These are phyloP conservation scores for Meredithiella fracta DNA, from an alignment of 2,329 filamentous ascomycete genomes.

Conservation along the genomic window DNA sequence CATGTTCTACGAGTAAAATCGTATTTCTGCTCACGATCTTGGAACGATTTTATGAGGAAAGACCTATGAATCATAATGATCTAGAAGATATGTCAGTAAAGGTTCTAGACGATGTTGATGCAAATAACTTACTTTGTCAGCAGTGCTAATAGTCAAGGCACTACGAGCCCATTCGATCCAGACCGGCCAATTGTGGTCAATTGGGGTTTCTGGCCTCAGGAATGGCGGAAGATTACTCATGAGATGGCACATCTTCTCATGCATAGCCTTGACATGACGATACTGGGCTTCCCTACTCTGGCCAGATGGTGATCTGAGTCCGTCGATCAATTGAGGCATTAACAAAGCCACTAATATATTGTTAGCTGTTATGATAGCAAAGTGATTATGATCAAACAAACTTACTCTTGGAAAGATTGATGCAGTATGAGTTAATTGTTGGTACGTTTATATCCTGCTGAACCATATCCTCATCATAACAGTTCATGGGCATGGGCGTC, in stretches of 20 bases:
- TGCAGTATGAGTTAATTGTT: constrained; percentile 13
- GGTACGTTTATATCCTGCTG: constrained; percentile 8
- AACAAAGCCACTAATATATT: constrained; percentile 10
- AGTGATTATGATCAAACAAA: background rate
- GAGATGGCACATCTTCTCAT: constrained; percentile 6
- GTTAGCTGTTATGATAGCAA: background rate
- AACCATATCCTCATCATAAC: constrained; percentile 12
- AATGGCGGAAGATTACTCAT: constrained; percentile 8
- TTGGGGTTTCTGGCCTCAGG: constrained; percentile 1
- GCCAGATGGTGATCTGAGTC: constrained; percentile 6
- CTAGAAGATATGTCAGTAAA: constrained; percentile 1
- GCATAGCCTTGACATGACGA: constrained; percentile 6
- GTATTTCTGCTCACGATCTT: constrained; percentile 9
- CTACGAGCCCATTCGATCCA: constrained; percentile 14
- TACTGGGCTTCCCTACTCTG: constrained; percentile 11
- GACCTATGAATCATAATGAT: constrained; percentile 14
- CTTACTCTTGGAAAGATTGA: constrained; percentile 12
- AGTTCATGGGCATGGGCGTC: constrained; percentile 13
- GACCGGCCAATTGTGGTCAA: constrained; percentile 8
- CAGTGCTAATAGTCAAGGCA: constrained; percentile 12
- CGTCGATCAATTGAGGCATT: constrained; percentile 12
- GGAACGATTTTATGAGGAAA: constrained; percentile 13
- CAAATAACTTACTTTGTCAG: constrained; percentile 9
- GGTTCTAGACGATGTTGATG: background rate
- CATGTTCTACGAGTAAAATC: constrained; percentile 11